Evolutionary conservation across 2,329 filamentous ascomycete species (phyloP).

Genomic region (Fusarium sp.): DNA sequence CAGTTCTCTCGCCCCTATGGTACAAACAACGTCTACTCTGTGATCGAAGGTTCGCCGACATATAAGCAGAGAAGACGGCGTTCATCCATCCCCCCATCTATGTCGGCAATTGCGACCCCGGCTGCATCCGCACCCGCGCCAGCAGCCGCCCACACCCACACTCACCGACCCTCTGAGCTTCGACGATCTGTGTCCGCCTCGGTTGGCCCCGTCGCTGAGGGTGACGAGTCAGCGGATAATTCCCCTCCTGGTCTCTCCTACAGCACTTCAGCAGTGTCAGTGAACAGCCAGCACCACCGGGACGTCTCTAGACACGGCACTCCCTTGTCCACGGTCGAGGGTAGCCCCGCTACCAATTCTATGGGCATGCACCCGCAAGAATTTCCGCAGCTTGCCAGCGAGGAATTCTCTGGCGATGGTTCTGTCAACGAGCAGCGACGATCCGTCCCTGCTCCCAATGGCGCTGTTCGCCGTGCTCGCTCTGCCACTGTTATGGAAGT

Average conservation of each 20-base stretch:
- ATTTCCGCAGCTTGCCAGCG: slow-evolving; percentile 73
- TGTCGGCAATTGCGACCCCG: slow-evolving; percentile 78
- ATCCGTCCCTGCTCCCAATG: slow-evolving; percentile 79
- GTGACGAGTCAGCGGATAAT: slow-evolving; percentile 83
- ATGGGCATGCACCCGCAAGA: slow-evolving; percentile 82
- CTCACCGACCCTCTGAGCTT: slow-evolving; percentile 89
- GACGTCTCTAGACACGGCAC: slow-evolving; percentile 92
- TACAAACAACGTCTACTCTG: slow-evolving; percentile 88
- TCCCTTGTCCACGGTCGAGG: slow-evolving; percentile 87
- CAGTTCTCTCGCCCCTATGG: slow-evolving; percentile 84
- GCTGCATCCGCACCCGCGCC: slow-evolving; percentile 74
- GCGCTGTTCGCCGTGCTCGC: slow-evolving; percentile 88
- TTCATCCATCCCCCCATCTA: slow-evolving; percentile 89
- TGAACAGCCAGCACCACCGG: slow-evolving; percentile 78
- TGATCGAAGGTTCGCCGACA: slow-evolving; percentile 97
- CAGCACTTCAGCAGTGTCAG: slow-evolving; percentile 76
- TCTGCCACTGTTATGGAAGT: slow-evolving; percentile 98
- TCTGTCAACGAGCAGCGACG: slow-evolving; percentile 67
- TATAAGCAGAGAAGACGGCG: slow-evolving; percentile 97
- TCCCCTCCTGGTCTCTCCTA: slow-evolving; percentile 84
- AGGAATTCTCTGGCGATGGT: slow-evolving; percentile 72
- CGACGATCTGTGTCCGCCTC: slow-evolving; percentile 92
- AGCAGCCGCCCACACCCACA: slow-evolving; percentile 77
- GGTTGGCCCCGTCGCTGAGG: slow-evolving; percentile 84
- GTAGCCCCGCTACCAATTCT: slow-evolving; percentile 81